These are phyloP conservation scores for Colletotrichum truncatum DNA, from an alignment of 2,329 filamentous ascomycete genomes.

Conservation along the genomic window DNA sequence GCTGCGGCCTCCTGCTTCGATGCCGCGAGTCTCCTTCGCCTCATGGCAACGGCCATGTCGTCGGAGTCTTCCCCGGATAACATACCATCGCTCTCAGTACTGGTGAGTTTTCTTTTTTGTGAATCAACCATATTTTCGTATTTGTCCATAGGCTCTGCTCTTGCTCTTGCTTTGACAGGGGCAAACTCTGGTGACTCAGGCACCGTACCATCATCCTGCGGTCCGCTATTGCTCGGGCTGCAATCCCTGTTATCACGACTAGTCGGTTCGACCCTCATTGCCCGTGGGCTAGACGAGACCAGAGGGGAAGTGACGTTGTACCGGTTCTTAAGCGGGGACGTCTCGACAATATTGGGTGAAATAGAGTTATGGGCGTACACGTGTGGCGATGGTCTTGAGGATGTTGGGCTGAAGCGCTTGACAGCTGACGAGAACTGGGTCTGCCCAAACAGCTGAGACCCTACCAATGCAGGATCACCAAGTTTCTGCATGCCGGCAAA, in stretches of 20 bases:
- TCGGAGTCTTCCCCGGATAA: constrained; percentile 46
- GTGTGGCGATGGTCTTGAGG: constrained; percentile 64
- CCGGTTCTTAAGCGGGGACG: constrained; percentile 60
- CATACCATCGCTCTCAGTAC: constrained; percentile 36
- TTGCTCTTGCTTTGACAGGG: not conserved
- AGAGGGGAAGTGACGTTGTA: constrained; percentile 56
- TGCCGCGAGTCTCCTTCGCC: constrained; percentile 47
- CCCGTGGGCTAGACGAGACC: constrained; percentile 51
- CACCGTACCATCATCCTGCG: constrained; percentile 41
- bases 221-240: constrained; percentile 37
- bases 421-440: constrained; percentile 64
- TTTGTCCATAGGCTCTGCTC: constrained; percentile 45
- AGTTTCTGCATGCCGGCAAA: constrained; percentile 49
- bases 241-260: constrained; percentile 33
- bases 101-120: constrained; percentile 48
- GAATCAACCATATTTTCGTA: constrained; percentile 58
- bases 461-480: constrained; percentile 44
- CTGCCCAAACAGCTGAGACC: constrained; percentile 63
- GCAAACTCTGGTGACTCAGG: constrained; percentile 44
- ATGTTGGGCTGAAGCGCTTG: constrained; percentile 63
- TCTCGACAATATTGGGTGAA: constrained; percentile 55
- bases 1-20: constrained; percentile 50
- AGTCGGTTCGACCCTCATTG: constrained; percentile 26
- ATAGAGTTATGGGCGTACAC: constrained; percentile 52
- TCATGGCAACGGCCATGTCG: constrained; percentile 40